Conservation (phyloP, 2,329 filamentous ascomycete genomes). For the Fusarium xylarioides region DNA sequence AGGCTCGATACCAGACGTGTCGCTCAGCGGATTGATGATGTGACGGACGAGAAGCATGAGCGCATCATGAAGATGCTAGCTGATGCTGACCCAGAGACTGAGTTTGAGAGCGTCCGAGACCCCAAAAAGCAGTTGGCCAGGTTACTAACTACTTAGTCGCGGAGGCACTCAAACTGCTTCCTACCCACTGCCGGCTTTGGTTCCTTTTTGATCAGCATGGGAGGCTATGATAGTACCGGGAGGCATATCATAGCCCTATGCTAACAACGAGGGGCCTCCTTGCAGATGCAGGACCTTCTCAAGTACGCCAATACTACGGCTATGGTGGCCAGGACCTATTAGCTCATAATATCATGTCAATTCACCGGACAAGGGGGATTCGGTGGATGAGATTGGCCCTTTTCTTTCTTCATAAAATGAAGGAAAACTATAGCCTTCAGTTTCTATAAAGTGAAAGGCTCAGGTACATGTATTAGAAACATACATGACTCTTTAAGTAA, state of each 20-base stretch:
- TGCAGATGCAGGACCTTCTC: background rate
- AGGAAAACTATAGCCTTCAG: background rate
- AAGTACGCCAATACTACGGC: background rate
- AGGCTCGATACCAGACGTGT: too few relatives aligned
- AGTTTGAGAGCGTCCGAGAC: background rate
- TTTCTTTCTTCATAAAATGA: background rate
- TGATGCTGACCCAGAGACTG: background rate
- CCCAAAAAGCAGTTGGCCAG: background rate
- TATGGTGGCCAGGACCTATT: accelerated
- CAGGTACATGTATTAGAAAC: accelerated
- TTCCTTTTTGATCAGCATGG: background rate
- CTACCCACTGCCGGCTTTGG: accelerated
- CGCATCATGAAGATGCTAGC: background rate
- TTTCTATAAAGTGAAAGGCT: background rate
- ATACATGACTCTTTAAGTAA: too few relatives aligned
- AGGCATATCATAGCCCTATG: background rate
- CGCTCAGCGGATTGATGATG: background rate
- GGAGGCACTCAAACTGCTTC: background rate
- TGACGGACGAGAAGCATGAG: background rate
- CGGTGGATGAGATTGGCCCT: background rate
- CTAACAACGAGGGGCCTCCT: background rate
- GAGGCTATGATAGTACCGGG: background rate
- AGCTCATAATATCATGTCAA: accelerated
- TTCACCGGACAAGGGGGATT: accelerated
- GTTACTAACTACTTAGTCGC: background rate